These are phyloP conservation scores for Apiospora koreana DNA, from an alignment of 2,329 filamentous ascomycete genomes.

Conservation along the genomic window DNA sequence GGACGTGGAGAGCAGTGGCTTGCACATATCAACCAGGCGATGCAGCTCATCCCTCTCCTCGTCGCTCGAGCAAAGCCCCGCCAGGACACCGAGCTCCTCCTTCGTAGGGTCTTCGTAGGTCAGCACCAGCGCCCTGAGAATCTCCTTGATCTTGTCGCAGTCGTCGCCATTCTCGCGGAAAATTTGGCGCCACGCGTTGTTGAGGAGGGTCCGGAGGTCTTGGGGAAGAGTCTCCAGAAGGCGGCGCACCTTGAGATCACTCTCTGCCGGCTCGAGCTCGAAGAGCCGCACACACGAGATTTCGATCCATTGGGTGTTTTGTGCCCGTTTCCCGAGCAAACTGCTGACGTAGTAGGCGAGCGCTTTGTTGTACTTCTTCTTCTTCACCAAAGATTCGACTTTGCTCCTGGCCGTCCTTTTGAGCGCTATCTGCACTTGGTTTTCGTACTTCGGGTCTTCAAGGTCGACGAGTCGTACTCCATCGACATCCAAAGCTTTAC, in stretches of 20 bases:
- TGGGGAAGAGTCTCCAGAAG: conserved; percentile 41
- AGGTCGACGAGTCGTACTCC: conserved; percentile 36
- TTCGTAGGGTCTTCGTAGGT: conserved; percentile 43
- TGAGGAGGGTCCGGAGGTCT: conserved; percentile 38
- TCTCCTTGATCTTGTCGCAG: conserved; percentile 42
- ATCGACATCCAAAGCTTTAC: conserved; percentile 30
- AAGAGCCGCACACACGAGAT: conserved; percentile 43
- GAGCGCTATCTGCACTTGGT: conserved; percentile 38
- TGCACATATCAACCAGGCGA: conserved; percentile 38
- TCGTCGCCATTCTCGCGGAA: conserved; percentile 34
- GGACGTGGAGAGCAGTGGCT: conserved; percentile 31
- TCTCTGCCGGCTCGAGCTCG: conserved; percentile 35
- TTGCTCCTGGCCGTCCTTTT: conserved; percentile 38
- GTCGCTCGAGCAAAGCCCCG: conserved; percentile 34
- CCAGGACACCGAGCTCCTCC: conserved; percentile 38
- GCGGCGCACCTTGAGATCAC: conserved; percentile 40
- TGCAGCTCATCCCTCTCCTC: conserved; percentile 36
- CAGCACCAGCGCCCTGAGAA: conserved; percentile 41
- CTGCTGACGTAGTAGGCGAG: conserved; percentile 44
- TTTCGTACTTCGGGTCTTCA: conserved; percentile 38
- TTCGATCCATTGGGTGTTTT: conserved; percentile 46
- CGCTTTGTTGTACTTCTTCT: conserved; percentile 43
- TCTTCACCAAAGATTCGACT: conserved; percentile 32
- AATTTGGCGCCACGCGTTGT: conserved; percentile 38
- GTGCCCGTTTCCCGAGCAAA: conserved; percentile 41